These are phyloP conservation scores for Pleurozium schreberi DNA, from an alignment of 225 moss, liverwort and hornwort genomes.

Conservation along the genomic window DNA sequence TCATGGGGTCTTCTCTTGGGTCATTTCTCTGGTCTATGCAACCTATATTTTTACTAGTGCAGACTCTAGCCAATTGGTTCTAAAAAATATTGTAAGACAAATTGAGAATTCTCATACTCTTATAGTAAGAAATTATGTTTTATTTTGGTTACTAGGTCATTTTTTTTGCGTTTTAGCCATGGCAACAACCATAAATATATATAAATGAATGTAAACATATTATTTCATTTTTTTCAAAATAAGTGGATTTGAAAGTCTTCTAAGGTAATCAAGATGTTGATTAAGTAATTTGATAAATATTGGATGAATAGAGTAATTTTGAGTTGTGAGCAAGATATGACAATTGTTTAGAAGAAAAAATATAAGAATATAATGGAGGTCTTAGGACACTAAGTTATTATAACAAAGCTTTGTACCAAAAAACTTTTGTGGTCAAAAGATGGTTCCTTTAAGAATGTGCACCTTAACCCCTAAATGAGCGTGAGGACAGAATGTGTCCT, in stretches of 20 bases:
- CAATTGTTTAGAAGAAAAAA: background rate
- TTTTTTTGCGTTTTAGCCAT: background rate
- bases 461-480: too few species aligned
- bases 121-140: background rate
- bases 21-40: too few species aligned
- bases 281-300: background rate
- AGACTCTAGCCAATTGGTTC: background rate
- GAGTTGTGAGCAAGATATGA: background rate
- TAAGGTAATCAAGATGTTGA: accelerated
- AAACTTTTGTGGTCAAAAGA: background rate
- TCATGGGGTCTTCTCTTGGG: too few species aligned
- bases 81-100: accelerated
- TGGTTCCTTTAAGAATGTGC: background rate
- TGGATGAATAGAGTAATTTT: background rate
- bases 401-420: background rate
- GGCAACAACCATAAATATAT: accelerated
- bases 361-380: background rate
- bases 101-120: background rate
- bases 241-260: background rate
- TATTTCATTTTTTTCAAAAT: background rate
- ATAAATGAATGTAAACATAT: background rate
- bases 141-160: background rate
- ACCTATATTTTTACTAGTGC: too few species aligned
- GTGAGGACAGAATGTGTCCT: too few species aligned
- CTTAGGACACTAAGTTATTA: accelerated